Conservation (phyloP, 805 yeast genomes). For the Wickerhamomyces chambardii region DNA sequence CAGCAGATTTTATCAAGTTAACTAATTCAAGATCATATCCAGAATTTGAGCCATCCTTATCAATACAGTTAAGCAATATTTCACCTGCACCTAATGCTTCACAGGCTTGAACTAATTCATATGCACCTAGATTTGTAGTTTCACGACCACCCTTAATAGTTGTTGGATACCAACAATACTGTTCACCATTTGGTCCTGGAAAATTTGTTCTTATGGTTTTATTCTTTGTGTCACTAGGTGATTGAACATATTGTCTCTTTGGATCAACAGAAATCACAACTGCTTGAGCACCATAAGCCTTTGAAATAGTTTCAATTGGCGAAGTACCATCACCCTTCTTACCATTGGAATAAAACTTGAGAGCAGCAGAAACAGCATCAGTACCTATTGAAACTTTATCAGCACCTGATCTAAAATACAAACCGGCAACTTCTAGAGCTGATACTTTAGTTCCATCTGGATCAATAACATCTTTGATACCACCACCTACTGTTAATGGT, state of each 20-base stretch:
- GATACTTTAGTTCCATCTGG: slow-evolving; percentile 74
- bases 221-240: slow-evolving; percentile 53
- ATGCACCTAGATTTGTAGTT: slow-evolving; percentile 81
- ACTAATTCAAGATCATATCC: slow-evolving; percentile 90
- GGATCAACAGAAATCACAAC: slow-evolving; percentile 99
- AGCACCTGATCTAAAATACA: slow-evolving; percentile 94
- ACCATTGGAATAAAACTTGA: slow-evolving; percentile 57
- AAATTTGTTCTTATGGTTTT: slow-evolving; percentile 50
- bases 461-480: slow-evolving; percentile 84
- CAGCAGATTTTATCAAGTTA: slow-evolving; percentile 65
- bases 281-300: slow-evolving; percentile 92
- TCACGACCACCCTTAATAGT: slow-evolving; percentile 97
- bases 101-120: slow-evolving; percentile 80
- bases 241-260: slow-evolving; percentile 67
- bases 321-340: slow-evolving; percentile 57
- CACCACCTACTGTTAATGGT: slow-evolving; percentile 98
- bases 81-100: slow-evolving; percentile 97
- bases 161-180: slow-evolving; percentile 88
- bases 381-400: slow-evolving; percentile 98
- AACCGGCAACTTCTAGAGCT: slow-evolving; percentile 83
- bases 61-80: slow-evolving; percentile 85
- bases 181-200: slow-evolving; percentile 86
- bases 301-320: slow-evolving; percentile 90
- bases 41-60: slow-evolving; percentile 92
- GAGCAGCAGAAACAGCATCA: slow-evolving; percentile 93